These are phyloP conservation scores for Micractinium conductrix DNA, from an alignment of 139 green algal species.

Conservation along the genomic window DNA sequence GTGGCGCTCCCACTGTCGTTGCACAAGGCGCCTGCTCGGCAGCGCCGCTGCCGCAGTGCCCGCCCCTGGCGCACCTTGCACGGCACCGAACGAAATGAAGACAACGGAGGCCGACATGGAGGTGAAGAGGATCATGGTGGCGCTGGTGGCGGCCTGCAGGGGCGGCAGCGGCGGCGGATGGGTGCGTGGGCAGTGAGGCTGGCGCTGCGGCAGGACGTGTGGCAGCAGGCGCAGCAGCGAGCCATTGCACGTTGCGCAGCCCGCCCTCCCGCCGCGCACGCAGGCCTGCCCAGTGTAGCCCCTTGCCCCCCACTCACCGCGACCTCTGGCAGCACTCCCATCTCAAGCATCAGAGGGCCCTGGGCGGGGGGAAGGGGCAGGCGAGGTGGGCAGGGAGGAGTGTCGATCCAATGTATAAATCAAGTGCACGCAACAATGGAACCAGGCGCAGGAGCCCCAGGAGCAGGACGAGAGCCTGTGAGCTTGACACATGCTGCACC, in stretches of 20 bases:
- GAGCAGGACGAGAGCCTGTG: not conserved
- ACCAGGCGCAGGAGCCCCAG: not conserved
- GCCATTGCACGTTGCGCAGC: not conserved
- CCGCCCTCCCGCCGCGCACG: no score
- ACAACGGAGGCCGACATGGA: slow-evolving; percentile 54
- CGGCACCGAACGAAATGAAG: slow-evolving; percentile 60
- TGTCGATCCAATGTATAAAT: no score
- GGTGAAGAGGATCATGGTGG: slow-evolving; percentile 52
- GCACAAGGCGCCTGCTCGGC: no score
- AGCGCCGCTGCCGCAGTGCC: no score
- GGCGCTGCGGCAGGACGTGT: not conserved
- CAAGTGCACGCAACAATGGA: not conserved
- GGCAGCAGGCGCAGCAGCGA: not conserved
- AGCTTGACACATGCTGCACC: not conserved
- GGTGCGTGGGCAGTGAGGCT: not conserved
- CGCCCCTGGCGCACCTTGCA: no score
- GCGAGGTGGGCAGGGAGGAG: no score
- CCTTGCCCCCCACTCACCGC: slow-evolving; percentile 30
- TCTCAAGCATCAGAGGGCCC: slow-evolving; percentile 69
- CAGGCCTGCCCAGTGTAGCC: not conserved
- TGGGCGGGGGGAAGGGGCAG: not conserved
- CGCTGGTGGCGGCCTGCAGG: not conserved
- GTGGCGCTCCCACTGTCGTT: no score
- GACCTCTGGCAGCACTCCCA: slow-evolving; percentile 67
- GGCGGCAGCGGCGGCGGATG: not conserved